These are phyloP conservation scores for Madurella fahalii DNA, from an alignment of 2,329 filamentous ascomycete species.

Conservation along the genomic window DNA sequence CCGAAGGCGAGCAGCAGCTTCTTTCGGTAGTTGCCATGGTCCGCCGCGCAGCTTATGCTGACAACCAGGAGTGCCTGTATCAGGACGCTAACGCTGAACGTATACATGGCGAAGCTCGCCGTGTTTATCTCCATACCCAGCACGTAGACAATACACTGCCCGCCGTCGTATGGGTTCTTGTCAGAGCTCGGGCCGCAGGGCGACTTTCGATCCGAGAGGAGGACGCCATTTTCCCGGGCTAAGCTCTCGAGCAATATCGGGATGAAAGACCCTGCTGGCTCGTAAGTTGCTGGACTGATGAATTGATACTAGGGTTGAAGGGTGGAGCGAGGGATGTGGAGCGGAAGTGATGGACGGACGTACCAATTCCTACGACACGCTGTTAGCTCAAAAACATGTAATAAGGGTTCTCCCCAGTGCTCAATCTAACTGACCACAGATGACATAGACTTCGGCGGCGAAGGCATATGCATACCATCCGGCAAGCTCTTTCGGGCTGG, in stretches of 20 bases:
- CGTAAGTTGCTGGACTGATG: slow-evolving; percentile 16
- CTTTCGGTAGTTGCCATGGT: slow-evolving; percentile 91
- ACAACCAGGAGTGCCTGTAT: slow-evolving; percentile 88
- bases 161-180: slow-evolving; percentile 40
- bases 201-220: slow-evolving; percentile 69
- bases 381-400: not conserved
- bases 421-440: slow-evolving; percentile 65
- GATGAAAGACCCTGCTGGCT: slow-evolving; percentile 74
- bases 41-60: slow-evolving; percentile 92
- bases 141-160: slow-evolving; percentile 78
- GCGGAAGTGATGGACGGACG: not conserved
- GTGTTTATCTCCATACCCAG: slow-evolving; percentile 88
- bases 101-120: slow-evolving; percentile 95
- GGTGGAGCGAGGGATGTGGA: not conserved
- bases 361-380: slow-evolving; percentile 22
- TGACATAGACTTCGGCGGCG: slow-evolving; percentile 92
- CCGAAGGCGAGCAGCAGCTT: slow-evolving; percentile 82
- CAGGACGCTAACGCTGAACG: slow-evolving; percentile 87
- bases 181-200: slow-evolving; percentile 67
- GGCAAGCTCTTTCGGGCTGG: slow-evolving; percentile 78
- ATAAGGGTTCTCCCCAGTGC: not conserved
- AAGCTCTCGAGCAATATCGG: slow-evolving; percentile 93
- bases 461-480: slow-evolving; percentile 98
- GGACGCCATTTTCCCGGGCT: slow-evolving; percentile 84
- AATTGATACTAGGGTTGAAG: not conserved